Base-by-base conservation (phyloP, 441 rosid species). In the Brassica balearica region DNA sequence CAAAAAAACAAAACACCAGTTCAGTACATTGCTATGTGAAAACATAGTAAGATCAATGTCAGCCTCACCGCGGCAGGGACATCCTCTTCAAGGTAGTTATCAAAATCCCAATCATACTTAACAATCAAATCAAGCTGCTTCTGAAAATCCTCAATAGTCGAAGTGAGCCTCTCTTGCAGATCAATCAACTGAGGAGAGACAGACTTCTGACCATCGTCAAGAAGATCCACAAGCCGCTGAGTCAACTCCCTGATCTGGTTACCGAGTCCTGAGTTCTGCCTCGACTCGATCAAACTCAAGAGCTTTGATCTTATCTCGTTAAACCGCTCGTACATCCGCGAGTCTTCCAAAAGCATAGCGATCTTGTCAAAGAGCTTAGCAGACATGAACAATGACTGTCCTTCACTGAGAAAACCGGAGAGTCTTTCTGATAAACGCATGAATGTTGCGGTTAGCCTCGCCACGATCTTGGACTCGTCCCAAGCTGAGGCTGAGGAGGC, bases 21-120 rank as follows among this genome's bases (percentile, higher is more conserved):
- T 34, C 38, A 34, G 38, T 32, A 32, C 38, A 32, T 27, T 29
- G 38, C 6, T 32, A 32, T 32, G 38, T 32, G 38, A 32, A 32
- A 32, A 32, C 38, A 32, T 32, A 32, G 38, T 32, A 14, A 78
- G 64, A 78, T 75, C 69, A 76, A 84, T 82, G 90, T 89, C 84
- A 0, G 0, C 96, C 99, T 89, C 91, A 95, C 99, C 97, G 86
- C 97, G 79, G 95, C 90, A 88, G 99, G 98, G 75, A 95, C 92
- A 87, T 95, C 99, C 82, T 95, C 99, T 82, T 91, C 96, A 67
- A 93, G 82, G 85, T 93, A 95, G 74, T 87, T 82, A 86, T 95
- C 97, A 75, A 95, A 95, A 85, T 95, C 99, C 99, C 99, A 93
- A 80, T 95, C 92, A 87, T 93, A 93, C 81, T 87, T 85, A 77